Evolutionary conservation across 2,329 filamentous ascomycete species (phyloP), one percentile per base, ranked within the genome.

Genomic region (Fusarium secorum): DNA sequence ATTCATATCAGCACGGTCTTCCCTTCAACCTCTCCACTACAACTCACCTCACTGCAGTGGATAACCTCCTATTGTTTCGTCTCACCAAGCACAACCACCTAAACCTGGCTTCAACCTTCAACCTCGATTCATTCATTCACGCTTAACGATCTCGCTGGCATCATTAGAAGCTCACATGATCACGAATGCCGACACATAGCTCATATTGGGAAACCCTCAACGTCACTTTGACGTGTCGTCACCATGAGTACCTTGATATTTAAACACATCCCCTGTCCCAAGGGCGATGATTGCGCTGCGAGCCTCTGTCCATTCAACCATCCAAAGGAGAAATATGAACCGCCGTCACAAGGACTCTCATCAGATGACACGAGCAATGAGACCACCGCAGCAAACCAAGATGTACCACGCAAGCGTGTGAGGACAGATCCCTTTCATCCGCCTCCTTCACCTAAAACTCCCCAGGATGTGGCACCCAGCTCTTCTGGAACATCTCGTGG

Each of bases 301-400:
- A 85, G 85, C 71, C 80, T 83, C 65, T 87, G 85, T 71, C 81
- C 87, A 41, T 87, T 87, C 71, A 83, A 83, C 32, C 84, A 86
- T 70, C 77, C 78, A 36, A 75, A 73, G 24, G 82, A 85, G 33
- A 76, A 75, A 18, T 52, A 52, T 38, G 42, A 64, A 30, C 57
- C 61, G 13, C 28, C 72, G 26, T 55, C 54, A 7, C 30, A 61
- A 15, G 42, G 39, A 35, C 7, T 26, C 45, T 44, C 38, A 28
- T 57, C 52, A 30, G 56, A 57, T 35, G 61, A 48, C 30, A 41
- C 53, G 14, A 60, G 52, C 9, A 36, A 57, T 32, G 66, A 71
- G 33, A 52, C 42, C 32, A 24, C 55, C 3, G 58, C 68, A 55
- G 39, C 57, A 51, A 74, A 72, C 64, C 76, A 80, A 41, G 76